These are phyloP conservation scores for Penicillium sp. DNA, from an alignment of 2,329 filamentous ascomycete species.

Conservation along the genomic window DNA sequence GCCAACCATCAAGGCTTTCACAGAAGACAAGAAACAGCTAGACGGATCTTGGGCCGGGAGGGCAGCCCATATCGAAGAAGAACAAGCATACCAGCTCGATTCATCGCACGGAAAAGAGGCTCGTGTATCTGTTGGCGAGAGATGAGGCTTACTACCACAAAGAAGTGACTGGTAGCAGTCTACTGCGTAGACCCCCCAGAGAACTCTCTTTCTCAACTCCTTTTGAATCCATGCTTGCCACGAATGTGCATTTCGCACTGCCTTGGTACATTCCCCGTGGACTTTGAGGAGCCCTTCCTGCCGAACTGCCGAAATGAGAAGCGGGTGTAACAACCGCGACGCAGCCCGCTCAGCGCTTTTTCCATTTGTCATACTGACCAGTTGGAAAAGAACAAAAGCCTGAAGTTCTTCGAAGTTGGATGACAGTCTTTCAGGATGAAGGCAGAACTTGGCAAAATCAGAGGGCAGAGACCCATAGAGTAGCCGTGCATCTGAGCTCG, in stretches of 20 bases:
- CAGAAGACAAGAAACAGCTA: constrained; percentile 2
- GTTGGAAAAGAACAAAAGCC: constrained; percentile 1
- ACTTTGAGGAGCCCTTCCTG: constrained; percentile 2
- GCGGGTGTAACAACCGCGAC: constrained; percentile 3
- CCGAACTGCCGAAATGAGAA: neutral
- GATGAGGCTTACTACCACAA: neutral
- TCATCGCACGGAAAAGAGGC: constrained; percentile 2
- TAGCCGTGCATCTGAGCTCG: neutral
- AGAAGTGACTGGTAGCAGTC: neutral
- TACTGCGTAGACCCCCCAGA: constrained; percentile 1
- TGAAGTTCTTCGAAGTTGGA: neutral
- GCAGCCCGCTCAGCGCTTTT: constrained; percentile 1
- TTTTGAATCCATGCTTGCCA: neutral
- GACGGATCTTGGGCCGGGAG: neutral
- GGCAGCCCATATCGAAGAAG: neutral
- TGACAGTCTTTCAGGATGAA: neutral
- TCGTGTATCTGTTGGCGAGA: constrained; percentile 1
- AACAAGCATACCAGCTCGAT: neutral
- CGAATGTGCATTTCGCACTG: neutral
- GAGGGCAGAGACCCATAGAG: constrained; percentile 1
- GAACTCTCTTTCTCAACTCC: constrained; percentile 1
- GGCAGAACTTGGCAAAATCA: neutral
- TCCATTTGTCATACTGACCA: constrained; percentile 1
- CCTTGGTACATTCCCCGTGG: neutral
- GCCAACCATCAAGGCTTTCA: neutral